Base-by-base conservation (phyloP, 306 rosid species). In the Glycine latifolia region DNA sequence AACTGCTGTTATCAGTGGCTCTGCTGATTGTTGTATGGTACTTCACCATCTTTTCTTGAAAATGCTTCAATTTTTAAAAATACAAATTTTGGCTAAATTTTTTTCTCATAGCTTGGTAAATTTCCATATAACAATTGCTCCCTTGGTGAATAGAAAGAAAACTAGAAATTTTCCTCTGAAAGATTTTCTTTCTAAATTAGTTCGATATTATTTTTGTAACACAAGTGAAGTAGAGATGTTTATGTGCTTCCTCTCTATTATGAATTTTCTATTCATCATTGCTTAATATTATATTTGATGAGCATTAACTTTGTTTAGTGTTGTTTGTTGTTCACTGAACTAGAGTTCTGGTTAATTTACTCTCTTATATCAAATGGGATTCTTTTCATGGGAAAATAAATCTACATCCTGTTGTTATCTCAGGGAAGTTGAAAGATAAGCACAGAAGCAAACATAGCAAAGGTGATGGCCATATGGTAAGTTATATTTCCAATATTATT, bases 391-490 rank as follows among this genome's bases (percentile, higher is more conserved):
- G 49, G 31, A 75, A 71, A 61, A 37, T 68, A 46, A 71, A 61
- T 73, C 76, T 16, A 47, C 49, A 44, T 55, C 17, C 48, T 78
- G 41, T 87, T 74, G 15, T 71, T 68, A 65, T 79, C 58, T 81
- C 91, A 91, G 99, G 87, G 60, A 95, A 87, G 85, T 82, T 82
- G 26, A 95, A 90, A 87, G 98, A 90, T 71, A 87, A 55, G 78
- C 89, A 84, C 91, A 90, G 77, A 81, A 86, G 83, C 67, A 93
- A 91, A 77, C 87, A 46, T 70, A 79, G 77, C 67, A 89, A 86
- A 83, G 87, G 86, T 37, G 91, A 77, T 82, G 79, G 9, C 50
- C 82, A 15, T 50, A 62, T 8, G 84, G 99, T 95, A 83, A 89
- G 96, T 82, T 67, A 0, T 84, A 86, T 81, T 73, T 50, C 69